Evolutionary conservation across 2,329 filamentous ascomycete species (phyloP).

Genomic region (Fusarium sp.): DNA sequence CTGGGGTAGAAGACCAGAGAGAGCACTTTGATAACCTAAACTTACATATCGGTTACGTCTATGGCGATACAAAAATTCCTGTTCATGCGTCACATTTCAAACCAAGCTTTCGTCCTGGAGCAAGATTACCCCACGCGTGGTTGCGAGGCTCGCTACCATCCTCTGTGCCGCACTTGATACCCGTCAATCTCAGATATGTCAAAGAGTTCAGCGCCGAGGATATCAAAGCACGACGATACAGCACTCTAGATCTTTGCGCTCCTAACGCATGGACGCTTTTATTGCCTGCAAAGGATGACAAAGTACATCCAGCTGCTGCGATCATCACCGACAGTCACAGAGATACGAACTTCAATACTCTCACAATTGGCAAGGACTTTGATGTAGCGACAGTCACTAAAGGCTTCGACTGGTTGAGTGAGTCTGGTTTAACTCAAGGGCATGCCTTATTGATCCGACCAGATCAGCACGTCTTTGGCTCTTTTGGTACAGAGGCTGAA

Average conservation of each 20-base stretch:
- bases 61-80: background rate
- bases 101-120: background rate
- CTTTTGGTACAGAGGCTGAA: background rate
- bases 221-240: background rate
- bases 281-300: background rate
- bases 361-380: background rate
- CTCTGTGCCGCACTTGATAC: background rate
- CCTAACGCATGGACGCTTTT: background rate
- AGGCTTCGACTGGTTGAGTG: background rate
- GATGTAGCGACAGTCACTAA: background rate
- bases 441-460: background rate
- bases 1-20: background rate
- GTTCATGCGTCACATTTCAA: background rate
- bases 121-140: background rate
- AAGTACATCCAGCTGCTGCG: background rate
- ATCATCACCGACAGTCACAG: background rate
- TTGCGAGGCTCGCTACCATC: background rate
- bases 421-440: background rate
- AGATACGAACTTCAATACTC: background rate
- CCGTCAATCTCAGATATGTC: background rate
- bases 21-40: background rate
- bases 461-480: background rate
- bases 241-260: background rate
- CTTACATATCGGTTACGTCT: background rate
- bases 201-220: background rate